Base-by-base conservation (phyloP, 805 yeast species). In the Teunomyces cretensis region DNA sequence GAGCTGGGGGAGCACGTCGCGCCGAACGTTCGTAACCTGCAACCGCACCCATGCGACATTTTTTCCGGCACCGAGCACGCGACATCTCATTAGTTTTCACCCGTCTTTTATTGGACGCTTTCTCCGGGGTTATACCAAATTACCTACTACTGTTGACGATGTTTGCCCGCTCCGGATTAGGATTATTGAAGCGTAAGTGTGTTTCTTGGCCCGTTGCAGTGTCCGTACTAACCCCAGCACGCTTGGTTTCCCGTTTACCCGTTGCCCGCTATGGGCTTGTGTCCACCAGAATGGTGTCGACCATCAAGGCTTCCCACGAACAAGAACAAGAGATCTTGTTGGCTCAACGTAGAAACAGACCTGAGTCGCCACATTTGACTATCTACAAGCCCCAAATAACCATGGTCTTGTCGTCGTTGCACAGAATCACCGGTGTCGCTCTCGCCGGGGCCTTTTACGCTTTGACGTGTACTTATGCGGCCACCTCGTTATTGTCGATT, bases 371-470 rank as follows among this genome's bases (percentile, higher is more conserved):
- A 45, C 96, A 92, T 67, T 76, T 92, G 62, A 72, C 83, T 50
- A 91, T 94, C 63, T 92, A 92, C 75, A 78, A 91, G 73, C 95
- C 95, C 36, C 97, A 94, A 74, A 64, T 92, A 53, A 88, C 98
- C 17, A 80, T 86, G 86, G 70, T 79, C 50, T 64, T 94, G 62
- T 90, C 97, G 4, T 74, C 84, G 17, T 67, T 85, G 52, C 98
- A 92, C 71, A 84, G 99, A 77, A 69, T 92, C 58, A 79, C 94
- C 39, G 97, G 97, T 65, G 86, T 90, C 30, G 80, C 83, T 42
- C 71, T 94, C 61, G 96, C 90, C 33, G 79, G 76, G 50, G 86
- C 81, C 9, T 84, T 91, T 66, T 91, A 88, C 68, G 88, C 79
- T 27, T 75, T 90, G 51, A 84, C 96, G 2, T 74, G 83, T 55